These are phyloP conservation scores for Podochytrium sp. DNA, from an alignment of 192 early-diverging fungal genomes.

Conservation along the genomic window DNA sequence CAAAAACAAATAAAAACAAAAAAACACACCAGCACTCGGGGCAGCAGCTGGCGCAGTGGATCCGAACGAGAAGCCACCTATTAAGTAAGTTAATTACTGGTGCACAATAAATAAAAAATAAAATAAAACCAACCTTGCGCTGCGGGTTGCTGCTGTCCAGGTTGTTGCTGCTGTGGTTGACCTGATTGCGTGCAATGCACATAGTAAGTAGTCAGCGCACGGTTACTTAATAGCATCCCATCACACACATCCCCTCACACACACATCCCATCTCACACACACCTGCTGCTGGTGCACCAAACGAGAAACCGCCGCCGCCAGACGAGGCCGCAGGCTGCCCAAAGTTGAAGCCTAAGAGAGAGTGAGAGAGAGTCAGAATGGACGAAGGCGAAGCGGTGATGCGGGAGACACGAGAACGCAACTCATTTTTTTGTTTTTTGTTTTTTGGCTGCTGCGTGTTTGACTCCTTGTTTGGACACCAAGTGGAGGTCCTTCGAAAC, in stretches of 20 bases:
- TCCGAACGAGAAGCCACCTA: background rate
- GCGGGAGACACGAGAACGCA: no score
- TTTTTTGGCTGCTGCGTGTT: no score
- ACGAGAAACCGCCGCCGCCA: constrained; percentile 3
- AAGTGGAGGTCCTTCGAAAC: no score
- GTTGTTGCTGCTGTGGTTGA: background rate
- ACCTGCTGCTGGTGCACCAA: constrained; percentile 9
- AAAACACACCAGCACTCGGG: no score
- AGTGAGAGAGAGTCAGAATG: no score
- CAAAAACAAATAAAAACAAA: no score
- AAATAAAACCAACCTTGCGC: background rate
- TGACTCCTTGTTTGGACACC: no score
- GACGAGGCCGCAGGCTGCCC: constrained; percentile 11
- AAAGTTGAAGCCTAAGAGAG: constrained; percentile 18
- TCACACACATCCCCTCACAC: background rate
- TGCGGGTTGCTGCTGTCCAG: background rate
- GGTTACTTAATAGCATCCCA: background rate
- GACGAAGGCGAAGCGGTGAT: no score
- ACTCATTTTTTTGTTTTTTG: no score
- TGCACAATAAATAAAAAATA: background rate
- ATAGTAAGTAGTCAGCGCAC: background rate
- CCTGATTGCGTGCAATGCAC: background rate
- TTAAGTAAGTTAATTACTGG: background rate
- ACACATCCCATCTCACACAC: no score
- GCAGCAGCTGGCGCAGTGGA: background rate